Evolutionary conservation across 2,329 filamentous ascomycete genomes (phyloP), one percentile per base, ranked within the genome.

Genomic region (Trichoderma sp.): DNA sequence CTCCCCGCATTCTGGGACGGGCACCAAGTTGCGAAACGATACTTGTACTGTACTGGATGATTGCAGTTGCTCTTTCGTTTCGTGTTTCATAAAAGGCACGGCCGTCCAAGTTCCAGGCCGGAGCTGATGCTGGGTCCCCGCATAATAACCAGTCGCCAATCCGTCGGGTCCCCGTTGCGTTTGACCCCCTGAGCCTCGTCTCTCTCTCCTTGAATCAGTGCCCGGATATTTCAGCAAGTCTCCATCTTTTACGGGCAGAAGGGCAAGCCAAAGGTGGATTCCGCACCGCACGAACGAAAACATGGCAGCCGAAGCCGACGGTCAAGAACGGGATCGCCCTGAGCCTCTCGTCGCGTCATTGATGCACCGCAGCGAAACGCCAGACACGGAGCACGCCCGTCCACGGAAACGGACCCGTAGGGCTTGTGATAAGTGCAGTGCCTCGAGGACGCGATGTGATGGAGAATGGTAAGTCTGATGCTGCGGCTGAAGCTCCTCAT

Each of bases 371-470:
- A 33, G 41, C 63, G 60, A 63, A 33, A 63, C 60, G 33, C 67
- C 74, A 24, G 74, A 75, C 18, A 66, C 64, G n/a, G 78, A 79
- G 63, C 79, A 81, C 66, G 80, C 80, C 50, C 75, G 80, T 27
- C 79, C 81, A 14, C 76, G 81, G 69, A 81, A 81, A 76, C 76
- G 81, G 62, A 82, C 81, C 14, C 77, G 79, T 11, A 77, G 81
- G 27, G 82, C 81, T 11, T 83, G 81, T 75, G 81, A 83, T 76
- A 83, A 82, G 77, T 83, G 81, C 79, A 86, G 83, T 71, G 78
- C 80, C 6, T 86, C 85, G 3, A 81, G 85, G 74, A 85, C 84
- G 6, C 81, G 86, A 50, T 87, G 86, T 75, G 83, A 87, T 77
- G 86, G 86, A 24, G 80, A 84, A 59, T 86, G 83, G 85, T 87